Base-by-base conservation (phyloP, 176 grass and related monocot species). In the Pontederia crassipes region DNA sequence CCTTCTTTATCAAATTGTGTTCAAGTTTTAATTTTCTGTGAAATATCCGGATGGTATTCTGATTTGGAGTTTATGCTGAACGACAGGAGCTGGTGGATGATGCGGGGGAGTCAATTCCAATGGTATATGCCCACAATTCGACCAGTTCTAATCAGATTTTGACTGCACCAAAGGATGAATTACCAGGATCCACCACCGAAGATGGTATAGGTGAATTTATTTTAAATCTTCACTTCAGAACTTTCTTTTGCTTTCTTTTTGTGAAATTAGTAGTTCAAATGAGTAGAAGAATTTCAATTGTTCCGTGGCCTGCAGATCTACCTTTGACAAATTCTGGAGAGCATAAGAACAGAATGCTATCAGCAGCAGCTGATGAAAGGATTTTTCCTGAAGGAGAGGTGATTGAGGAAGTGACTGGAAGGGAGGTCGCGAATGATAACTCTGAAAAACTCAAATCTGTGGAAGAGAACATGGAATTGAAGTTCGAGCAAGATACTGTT, bases 311-410 rank as follows among this genome's bases (percentile, higher is more conserved):
- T 18, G 52, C 32, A 79, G 78, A 88, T 78, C 77, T 82, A 71
- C 77, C 73, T 1, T 68, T 80, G 18, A 75, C 49, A 45, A 78
- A 46, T 12, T 64, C 74, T 17, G 78, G 69, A 61, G 83, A 90
- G 55, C 86, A 82, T 68, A 96, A 82, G 45, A 90, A 70, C 83
- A 69, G 92, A 9, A 75, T 85, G 35, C 55, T 96, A 52, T 96
- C 80, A 0, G 83, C 83, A 29, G 68, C 73, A 0, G 64, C 83
- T 28, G 68, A 79, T 14, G 55, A 13, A 28, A 68, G 14, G 18
- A 26, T 62, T 45, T 63, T 17, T 7, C 32, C 32, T 40, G 17
- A 26, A 68, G 74, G 55, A 15, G 10, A 61, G 29, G 40, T 52
- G 11, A 58, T 15, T 57, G 72, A 72, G 52, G 47, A 72, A 61